Base-by-base conservation (phyloP, 2,329 filamentous ascomycete species). In the Fusarium drepaniforme region DNA sequence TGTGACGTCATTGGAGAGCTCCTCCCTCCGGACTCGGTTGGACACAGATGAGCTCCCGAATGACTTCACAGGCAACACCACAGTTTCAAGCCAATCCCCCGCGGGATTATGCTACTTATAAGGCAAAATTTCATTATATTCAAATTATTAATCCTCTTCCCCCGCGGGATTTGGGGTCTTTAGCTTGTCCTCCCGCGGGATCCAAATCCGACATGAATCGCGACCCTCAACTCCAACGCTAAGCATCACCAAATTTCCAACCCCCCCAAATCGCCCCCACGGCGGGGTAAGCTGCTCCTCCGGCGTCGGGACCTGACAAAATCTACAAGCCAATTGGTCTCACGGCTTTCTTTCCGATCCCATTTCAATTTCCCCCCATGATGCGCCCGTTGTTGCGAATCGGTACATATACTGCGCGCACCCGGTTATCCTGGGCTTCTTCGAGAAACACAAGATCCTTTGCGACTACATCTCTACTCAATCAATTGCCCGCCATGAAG, bases 401-500 rank as follows among this genome's bases (percentile, higher is more conserved):
- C 58, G 30, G 60, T 75, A 75, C 70, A 75, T 75, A 75, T 75
- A 75, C 73, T 37, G 64, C 59, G n/a, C 40, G 15, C 18, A 64
- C 60, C 73, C 71, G 46, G 21, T 65, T 44, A 23, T 15, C 1
- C 16, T 23, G 18, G 38, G 46, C 56, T 40, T 35, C 58, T 40
- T 35, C n/a, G 8, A 59, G 42, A 51, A 28, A 58, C 63, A 62
- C 59, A 49, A 56, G 23, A 62, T 49, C 49, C 30, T 42, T 49
- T 30, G 13, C 30, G 49, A 35, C 57, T n/a, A 12, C 23, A n/a
- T 28, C 44, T 18, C 33, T 33, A 44, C 35, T 30, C 58, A 28
- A 49, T 35, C 40, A 53, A 33, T 66, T 44, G 25, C 25, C 30
- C 42, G 30, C 59, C 62, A 90, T 90, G 90, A 93, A 93, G 84